Evolutionary conservation across 2,329 filamentous ascomycete species (phyloP).

Genomic region (Trichoderma polysporum): DNA sequence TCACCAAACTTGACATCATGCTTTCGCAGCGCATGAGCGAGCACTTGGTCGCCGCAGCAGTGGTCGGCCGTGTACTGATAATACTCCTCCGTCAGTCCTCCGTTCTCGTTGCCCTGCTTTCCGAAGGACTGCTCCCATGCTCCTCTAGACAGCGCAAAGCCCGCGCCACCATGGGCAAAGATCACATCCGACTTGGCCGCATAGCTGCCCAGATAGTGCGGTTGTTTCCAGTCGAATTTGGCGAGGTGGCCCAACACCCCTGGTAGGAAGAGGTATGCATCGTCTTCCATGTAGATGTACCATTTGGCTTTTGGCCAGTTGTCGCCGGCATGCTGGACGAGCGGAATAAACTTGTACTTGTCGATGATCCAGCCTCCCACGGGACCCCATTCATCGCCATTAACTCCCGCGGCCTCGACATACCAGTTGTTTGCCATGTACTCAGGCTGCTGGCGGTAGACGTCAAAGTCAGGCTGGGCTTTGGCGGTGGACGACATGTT

Average conservation of each 20-base stretch:
- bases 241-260: slow-evolving; percentile 25
- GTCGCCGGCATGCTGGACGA: slow-evolving; percentile 28
- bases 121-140: slow-evolving; percentile 30
- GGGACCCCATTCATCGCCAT: slow-evolving; percentile 29
- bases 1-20: slow-evolving; percentile 29
- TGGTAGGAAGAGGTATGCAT: slow-evolving; percentile 29
- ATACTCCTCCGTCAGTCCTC: slow-evolving; percentile 24
- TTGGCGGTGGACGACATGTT: slow-evolving; percentile 26
- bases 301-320: slow-evolving; percentile 29
- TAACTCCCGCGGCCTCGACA: slow-evolving; percentile 25
- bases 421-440: slow-evolving; percentile 29
- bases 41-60: slow-evolving; percentile 30
- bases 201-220: slow-evolving; percentile 29
- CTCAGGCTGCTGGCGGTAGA: slow-evolving; percentile 28
- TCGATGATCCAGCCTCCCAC: slow-evolving; percentile 30
- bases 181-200: slow-evolving; percentile 28
- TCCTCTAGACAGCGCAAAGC: slow-evolving; percentile 28
- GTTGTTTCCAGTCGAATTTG: slow-evolving; percentile 25
- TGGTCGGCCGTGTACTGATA: slow-evolving; percentile 27
- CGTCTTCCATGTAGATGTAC: slow-evolving; percentile 32
- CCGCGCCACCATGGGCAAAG: slow-evolving; percentile 29
- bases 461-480: slow-evolving; percentile 26
- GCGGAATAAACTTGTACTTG: slow-evolving; percentile 31
- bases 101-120: slow-evolving; percentile 11
- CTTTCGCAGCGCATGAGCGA: slow-evolving; percentile 25